These are phyloP conservation scores for Eremochloa ophiuroides DNA, from an alignment of 176 grass and related monocot species.

Conservation along the genomic window DNA sequence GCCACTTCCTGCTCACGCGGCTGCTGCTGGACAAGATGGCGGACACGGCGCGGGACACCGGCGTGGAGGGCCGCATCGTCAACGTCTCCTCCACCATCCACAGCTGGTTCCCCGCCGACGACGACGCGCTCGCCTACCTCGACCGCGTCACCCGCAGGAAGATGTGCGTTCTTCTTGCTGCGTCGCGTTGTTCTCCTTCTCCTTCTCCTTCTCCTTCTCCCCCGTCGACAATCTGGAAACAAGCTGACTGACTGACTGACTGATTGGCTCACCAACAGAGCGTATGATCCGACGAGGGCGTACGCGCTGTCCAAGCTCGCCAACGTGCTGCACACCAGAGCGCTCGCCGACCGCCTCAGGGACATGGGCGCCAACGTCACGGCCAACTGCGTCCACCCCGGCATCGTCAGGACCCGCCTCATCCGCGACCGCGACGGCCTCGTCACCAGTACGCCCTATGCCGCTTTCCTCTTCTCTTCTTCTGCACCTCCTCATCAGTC, in stretches of 20 bases:
- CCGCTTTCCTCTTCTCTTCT: background rate
- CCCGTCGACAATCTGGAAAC: no score
- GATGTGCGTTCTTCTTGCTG: no score
- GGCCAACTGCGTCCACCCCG: conserved; percentile 94
- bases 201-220: no score
- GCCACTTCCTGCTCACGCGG: conserved; percentile 82
- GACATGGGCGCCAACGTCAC: conserved; percentile 75
- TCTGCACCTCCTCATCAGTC: no score
- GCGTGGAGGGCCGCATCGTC: conserved; percentile 77
- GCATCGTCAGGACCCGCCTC: conserved; percentile 87
- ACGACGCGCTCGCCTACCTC: conserved; percentile 69
- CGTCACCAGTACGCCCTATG: conserved; percentile 62
- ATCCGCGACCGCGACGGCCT: conserved; percentile 88
- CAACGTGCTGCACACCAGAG: conserved; percentile 85
- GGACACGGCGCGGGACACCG: conserved; percentile 63
- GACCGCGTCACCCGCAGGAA: conserved; percentile 64
- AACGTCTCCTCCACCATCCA: conserved; percentile 91
- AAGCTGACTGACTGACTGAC: background rate
- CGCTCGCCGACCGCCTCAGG: conserved; percentile 53
- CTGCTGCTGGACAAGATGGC: conserved; percentile 72
- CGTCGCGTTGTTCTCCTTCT: no score
- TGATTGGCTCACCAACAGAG: conserved; percentile 26
- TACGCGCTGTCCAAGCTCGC: conserved; percentile 97
- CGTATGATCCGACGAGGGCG: conserved; percentile 77
- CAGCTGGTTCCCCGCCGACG: conserved; percentile 84